A percentile compares a stretch with the other conserved stretches of the same genome.
Evolutionary conservation across 805 yeast genomes (phyloP).

Genomic region (Candida ficus): DNA sequence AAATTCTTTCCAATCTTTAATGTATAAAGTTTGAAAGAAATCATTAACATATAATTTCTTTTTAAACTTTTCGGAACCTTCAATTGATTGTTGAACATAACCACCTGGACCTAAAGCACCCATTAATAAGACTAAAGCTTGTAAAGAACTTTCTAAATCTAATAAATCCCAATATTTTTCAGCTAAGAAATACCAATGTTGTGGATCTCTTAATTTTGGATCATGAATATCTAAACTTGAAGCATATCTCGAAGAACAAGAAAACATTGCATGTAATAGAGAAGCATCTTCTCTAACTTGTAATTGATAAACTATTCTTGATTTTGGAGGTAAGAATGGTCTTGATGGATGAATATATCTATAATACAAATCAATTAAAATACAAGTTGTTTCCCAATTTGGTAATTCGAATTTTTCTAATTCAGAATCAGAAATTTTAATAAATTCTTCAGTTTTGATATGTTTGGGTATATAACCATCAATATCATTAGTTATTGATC

Average conservation of each 20-base stretch:
- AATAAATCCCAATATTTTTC: conserved; percentile 30
- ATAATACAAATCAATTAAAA: conserved; percentile 35
- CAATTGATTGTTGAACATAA: conserved; percentile 23
- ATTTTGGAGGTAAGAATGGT: conserved; percentile 32
- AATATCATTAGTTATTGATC: conserved; percentile 6
- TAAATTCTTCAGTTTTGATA: conserved; percentile 13
- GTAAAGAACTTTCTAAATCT: conserved; percentile 24
- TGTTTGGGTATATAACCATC: not conserved
- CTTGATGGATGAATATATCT: conserved; percentile 35
- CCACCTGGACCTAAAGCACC: conserved; percentile 29
- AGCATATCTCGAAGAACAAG: conserved; percentile 29
- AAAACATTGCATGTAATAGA: conserved; percentile 31
- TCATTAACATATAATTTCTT: conserved; percentile 17
- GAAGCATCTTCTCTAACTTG: conserved; percentile 28
- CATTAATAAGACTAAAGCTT: conserved; percentile 25
- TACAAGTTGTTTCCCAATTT: conserved; percentile 27
- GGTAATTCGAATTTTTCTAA: conserved; percentile 33
- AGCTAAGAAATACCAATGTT: conserved; percentile 33
- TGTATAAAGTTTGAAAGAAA: conserved; percentile 10
- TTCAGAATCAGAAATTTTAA: conserved; percentile 26
- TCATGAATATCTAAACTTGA: conserved; percentile 24
- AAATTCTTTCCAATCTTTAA: conserved; percentile 24
- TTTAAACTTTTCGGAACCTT: conserved; percentile 23
- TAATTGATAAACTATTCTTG: conserved; percentile 26
- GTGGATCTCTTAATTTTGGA: conserved; percentile 26